Evolutionary conservation across 2,329 filamentous ascomycete genomes (phyloP), one percentile per base, ranked within the genome.

Genomic region (Teratosphaeria gauchensis): DNA sequence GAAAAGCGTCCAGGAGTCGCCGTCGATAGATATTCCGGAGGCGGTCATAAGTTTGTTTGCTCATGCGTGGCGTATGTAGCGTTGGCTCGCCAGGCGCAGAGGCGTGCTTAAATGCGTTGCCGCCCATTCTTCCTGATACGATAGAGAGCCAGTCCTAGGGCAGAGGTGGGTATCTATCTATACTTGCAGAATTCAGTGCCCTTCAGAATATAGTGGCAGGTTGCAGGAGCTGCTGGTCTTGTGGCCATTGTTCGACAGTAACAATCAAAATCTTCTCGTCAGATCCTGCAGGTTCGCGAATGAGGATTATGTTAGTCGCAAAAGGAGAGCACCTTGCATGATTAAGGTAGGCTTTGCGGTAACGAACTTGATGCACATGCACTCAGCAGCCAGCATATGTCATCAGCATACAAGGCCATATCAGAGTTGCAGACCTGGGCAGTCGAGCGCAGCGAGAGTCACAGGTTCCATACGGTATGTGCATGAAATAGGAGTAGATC

Each of bases 1-100:
- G 59, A 1, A 86, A 72, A 1, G 74, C 65, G 1, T 73, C 71
- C 0, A 89, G 78, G 1, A 78, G 70, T 5, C 58, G 56, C 0
- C 67, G 58, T 30, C 78, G 74, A 60, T 80, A 82, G 0, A 74
- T 66, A 0, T 70, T 62, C 24, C 81, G 81, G 31, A 85, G 75
- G 1, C 70, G 61, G 0, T 73, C 56, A 72, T 92, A 92, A 33
- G 86, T 72, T 0, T 71, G 63, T 1, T 75, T 74, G 4, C 77
- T 75, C 82, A 92, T 88, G 19, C 89, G 84, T 3, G 87, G 88
- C 0, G 84, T 88, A 59, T 71, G 64, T 9, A 89, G 77, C 0
- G 69, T 66, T 1, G 65, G 63, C 7, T 78, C 68, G 30, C 80
- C 69, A n/a, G 69, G 63, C 0, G 66, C 63, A 28, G 74, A 76